Evolutionary conservation across 129 eudicot genomes (phyloP).

Genomic region (Centella asiatica): DNA sequence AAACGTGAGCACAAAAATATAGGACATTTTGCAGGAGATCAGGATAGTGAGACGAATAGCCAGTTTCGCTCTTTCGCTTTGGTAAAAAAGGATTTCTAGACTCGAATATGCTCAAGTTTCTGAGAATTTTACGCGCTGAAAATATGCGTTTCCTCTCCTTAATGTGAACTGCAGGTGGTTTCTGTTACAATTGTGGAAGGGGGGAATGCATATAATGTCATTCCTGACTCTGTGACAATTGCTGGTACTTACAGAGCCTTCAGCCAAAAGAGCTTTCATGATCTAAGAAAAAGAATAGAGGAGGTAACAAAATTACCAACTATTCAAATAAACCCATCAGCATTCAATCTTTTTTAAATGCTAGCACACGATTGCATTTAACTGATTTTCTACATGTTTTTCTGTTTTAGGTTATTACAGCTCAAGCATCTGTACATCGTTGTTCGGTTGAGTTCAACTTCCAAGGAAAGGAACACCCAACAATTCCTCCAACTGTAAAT

Average conservation of each 20-base stretch:
- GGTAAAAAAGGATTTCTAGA: neutral
- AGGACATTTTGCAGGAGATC: too few species aligned
- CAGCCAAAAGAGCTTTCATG: slow-evolving; percentile 41
- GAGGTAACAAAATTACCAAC: slow-evolving; percentile 30
- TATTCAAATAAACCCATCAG: neutral
- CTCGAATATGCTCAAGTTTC: neutral
- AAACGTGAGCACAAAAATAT: too few species aligned
- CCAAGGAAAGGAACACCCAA: slow-evolving; percentile 37
- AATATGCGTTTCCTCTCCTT: slow-evolving; percentile 1
- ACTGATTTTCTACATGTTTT: neutral
- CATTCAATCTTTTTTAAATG: too few species aligned
- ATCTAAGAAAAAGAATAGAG: slow-evolving; percentile 48
- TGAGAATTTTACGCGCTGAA: neutral
- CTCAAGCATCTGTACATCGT: slow-evolving; percentile 47
- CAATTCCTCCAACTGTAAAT: slow-evolving; percentile 47
- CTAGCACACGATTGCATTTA: too few species aligned
- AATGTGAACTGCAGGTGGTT: slow-evolving; percentile 43
- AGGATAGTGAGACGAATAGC: too few species aligned
- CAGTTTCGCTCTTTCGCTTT: too few species aligned
- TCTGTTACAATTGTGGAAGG: slow-evolving; percentile 53
- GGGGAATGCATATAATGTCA: slow-evolving; percentile 31
- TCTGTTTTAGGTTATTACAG: slow-evolving; percentile 33
- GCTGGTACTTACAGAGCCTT: slow-evolving; percentile 68
- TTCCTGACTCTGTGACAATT: slow-evolving; percentile 46
- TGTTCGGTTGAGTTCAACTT: slow-evolving; percentile 46